phyloP scores from a whole-genome alignment of 805 yeast species.

The Cyberlindnera euphorbiae region DNA sequence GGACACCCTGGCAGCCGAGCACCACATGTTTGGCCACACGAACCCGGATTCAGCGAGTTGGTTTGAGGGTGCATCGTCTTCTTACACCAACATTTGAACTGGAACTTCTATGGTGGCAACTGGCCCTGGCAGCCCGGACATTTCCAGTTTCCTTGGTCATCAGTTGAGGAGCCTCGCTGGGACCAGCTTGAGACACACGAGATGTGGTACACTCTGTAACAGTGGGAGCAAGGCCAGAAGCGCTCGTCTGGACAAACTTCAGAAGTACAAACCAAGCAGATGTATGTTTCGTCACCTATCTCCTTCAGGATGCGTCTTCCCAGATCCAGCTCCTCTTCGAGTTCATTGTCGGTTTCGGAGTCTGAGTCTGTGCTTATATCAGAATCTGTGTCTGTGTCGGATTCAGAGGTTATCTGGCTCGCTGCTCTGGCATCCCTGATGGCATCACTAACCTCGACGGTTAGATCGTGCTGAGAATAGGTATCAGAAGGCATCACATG shows the following conservation, averaged over 20 bases:
- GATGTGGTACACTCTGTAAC: conserved; percentile 81
- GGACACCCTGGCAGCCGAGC: conserved; percentile 51
- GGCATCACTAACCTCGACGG: too few relatives aligned
- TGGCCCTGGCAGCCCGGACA: conserved; percentile 78
- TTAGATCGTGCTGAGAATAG: too few relatives aligned
- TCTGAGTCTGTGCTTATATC: too few relatives aligned
- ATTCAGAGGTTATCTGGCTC: too few relatives aligned
- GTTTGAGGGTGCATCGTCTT: conserved; percentile 61
- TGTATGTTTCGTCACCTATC: conserved; percentile 62
- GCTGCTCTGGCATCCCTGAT: too few relatives aligned
- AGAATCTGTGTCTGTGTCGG: too few relatives aligned
- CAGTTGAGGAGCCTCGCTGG: conserved; percentile 61
- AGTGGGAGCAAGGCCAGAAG: conserved; percentile 75
- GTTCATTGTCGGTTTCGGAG: conserved; percentile 17
- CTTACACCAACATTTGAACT: conserved; percentile 86
- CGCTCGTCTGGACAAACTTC: conserved; percentile 62
- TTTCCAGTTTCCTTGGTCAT: conserved; percentile 61
- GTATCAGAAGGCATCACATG: too few relatives aligned
- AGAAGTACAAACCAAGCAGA: conserved; percentile 84
- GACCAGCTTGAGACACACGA: conserved; percentile 90
- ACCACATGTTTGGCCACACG: conserved; percentile 84
- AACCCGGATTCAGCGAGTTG: conserved; percentile 64
- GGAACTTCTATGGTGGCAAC: conserved; percentile 43
- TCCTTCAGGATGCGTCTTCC: conserved; percentile 43
- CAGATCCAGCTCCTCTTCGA: conserved; percentile 26